Evolutionary conservation across 1,284 basidiomycete genomes (phyloP), one percentile per base, ranked within the genome.

Genomic region (Prillingera fragicola): DNA sequence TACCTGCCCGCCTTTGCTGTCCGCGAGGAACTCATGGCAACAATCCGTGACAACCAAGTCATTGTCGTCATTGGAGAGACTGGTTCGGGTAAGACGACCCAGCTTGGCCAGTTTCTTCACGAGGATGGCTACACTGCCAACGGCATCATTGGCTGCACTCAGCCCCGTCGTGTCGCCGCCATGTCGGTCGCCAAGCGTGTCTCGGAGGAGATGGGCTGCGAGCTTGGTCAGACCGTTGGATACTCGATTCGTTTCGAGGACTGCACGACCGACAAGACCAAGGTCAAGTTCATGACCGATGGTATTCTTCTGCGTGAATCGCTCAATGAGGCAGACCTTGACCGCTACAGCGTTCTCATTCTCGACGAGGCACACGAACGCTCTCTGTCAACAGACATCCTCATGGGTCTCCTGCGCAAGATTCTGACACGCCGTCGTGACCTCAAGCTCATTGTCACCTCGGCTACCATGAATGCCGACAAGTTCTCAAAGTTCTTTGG

Each of bases 111-210:
- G 61, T 95, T 89, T 71, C 70, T 96, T 45, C 88, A 96, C 65
- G 94, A 97, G 69, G 94, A 96, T 56, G 92, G 94, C 2, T 97
- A 94, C 67, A 89, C 89, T 49, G 71, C 78, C 14, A 79, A 84
- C 67, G 92, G 92, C 8, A 78, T 95, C 28, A 81, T 98, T 33
- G 91, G 91, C 7, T 98, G 92, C 61, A 98, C 94, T 0, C 92
- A 97, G 65, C 92, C 92, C 29, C 81, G 94, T 62, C 88, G 92
- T 75, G 92, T 97, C 10, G 92, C 94, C 36, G 92, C 94, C 10
- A 97, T 98, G 92, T 92, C 87, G 13, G 94, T 97, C 4, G 94
- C 94, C 8, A 97, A 97, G 73, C 90, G 94, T 73, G 94, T 97
- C 45, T 91, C 87, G 64, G 94, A 98, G 64, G 94, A 98, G 71